These are phyloP conservation scores for Malassezia restricta DNA, from an alignment of 1,284 basidiomycete genomes.

Conservation along the genomic window DNA sequence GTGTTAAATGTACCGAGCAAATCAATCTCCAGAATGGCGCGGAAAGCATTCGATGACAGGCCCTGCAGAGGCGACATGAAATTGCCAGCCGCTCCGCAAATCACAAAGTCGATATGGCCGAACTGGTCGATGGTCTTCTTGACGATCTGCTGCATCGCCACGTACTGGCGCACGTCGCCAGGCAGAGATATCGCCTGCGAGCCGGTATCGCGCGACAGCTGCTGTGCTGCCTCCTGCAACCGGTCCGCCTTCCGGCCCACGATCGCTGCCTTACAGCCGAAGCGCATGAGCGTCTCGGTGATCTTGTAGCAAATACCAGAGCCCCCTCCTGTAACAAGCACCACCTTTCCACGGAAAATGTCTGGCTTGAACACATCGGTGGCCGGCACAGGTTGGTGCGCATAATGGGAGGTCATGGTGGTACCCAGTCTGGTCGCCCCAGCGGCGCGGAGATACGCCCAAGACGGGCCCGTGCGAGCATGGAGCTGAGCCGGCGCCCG, in stretches of 20 bases:
- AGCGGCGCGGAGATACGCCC: too few species aligned
- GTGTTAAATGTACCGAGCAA: slow-evolving; percentile 86
- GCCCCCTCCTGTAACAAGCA: slow-evolving; percentile 63
- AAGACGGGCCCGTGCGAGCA: too few species aligned
- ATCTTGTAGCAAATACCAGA: slow-evolving; percentile 78
- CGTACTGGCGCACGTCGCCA: slow-evolving; percentile 71
- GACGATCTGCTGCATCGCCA: slow-evolving; percentile 64
- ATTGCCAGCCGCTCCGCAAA: slow-evolving; percentile 59
- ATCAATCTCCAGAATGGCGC: slow-evolving; percentile 86
- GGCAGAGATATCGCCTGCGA: slow-evolving; percentile 58
- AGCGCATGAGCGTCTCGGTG: slow-evolving; percentile 60
- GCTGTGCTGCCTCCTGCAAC: slow-evolving; percentile 59
- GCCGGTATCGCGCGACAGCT: slow-evolving; percentile 61
- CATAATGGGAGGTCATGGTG: slow-evolving; percentile 4
- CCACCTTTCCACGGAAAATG: slow-evolving; percentile 80
- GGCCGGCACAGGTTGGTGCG: slow-evolving; percentile 13
- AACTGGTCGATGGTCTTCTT: slow-evolving; percentile 61
- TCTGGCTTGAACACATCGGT: slow-evolving; percentile 56
- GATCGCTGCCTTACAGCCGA: slow-evolving; percentile 70
- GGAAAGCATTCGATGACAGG: slow-evolving; percentile 53
- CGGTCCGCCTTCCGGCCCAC: slow-evolving; percentile 76
- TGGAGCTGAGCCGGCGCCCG: too few species aligned
- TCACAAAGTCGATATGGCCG: slow-evolving; percentile 85
- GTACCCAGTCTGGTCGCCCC: background rate
- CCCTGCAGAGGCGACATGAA: slow-evolving; percentile 42